Evolutionary conservation across 306 rosid genomes (phyloP).

Genomic region (Cajanus cajan): DNA sequence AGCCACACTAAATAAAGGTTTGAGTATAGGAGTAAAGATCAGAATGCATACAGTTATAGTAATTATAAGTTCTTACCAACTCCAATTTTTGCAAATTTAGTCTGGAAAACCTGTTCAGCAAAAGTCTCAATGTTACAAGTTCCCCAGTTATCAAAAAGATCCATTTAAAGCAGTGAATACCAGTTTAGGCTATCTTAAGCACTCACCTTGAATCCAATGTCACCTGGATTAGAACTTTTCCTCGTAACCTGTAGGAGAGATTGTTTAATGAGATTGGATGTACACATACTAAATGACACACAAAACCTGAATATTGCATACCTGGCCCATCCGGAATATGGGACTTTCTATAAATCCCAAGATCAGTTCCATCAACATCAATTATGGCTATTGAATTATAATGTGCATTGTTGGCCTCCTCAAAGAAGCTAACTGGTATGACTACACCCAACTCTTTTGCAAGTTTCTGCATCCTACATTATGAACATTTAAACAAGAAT

Average conservation of each 20-base stretch:
- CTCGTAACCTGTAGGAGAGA: slow-evolving; percentile 70
- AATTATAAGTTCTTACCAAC: slow-evolving; percentile 60
- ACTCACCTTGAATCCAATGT: slow-evolving; percentile 94
- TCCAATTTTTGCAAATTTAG: slow-evolving; percentile 87
- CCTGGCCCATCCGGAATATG: slow-evolving; percentile 99
- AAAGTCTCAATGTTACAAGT: slow-evolving; percentile 31
- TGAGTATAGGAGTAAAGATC: not conserved
- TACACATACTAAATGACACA: not conserved
- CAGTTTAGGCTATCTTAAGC: slow-evolving; percentile 9
- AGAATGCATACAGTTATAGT: not conserved
- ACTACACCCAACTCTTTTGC: slow-evolving; percentile 86
- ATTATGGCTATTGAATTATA: slow-evolving; percentile 85
- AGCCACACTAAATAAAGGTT: not conserved
- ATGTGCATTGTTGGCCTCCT: slow-evolving; percentile 97
- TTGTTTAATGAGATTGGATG: not conserved
- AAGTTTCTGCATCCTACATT: slow-evolving; percentile 80
- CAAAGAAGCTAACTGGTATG: slow-evolving; percentile 93
- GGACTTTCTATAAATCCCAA: slow-evolving; percentile 92
- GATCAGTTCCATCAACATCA: slow-evolving; percentile 95
- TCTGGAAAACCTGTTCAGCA: slow-evolving; percentile 78
- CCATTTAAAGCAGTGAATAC: slow-evolving; percentile 1
- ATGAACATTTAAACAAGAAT: slow-evolving; percentile 30
- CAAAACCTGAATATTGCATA: slow-evolving; percentile 27
- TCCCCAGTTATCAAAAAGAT: not conserved
- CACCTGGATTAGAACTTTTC: slow-evolving; percentile 98